Percentiles rank a stretch among this genome's conserved stretches.
These are phyloP conservation scores for Casuarina glauca DNA, from an alignment of 306 rosid genomes.

Conservation along the genomic window DNA sequence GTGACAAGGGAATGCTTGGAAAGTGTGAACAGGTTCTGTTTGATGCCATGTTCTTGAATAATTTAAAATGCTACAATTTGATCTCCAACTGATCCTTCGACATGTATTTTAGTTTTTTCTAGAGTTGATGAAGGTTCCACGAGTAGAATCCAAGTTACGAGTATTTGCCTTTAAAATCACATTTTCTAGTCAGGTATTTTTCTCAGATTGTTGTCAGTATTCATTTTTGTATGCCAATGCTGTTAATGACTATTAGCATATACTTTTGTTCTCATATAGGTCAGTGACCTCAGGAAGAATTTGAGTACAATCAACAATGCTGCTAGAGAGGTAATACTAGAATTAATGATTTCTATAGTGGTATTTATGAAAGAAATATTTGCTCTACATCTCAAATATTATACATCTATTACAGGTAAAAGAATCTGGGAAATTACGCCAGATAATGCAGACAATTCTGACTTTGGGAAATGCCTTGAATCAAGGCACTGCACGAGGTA, in stretches of 20 bases:
- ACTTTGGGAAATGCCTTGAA: constrained; percentile 94
- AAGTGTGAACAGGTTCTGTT: constrained; percentile 93
- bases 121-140: constrained; percentile 98
- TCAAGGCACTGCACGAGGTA: constrained; percentile 98
- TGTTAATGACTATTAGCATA: constrained; percentile 22
- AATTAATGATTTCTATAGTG: constrained; percentile 26
- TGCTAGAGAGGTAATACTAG: constrained; percentile 70
- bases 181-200: constrained; percentile 78
- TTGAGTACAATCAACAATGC: constrained; percentile 81
- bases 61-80: constrained; percentile 14
- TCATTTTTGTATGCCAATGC: constrained; percentile 25
- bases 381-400: constrained; percentile 22
- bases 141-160: constrained; percentile 89
- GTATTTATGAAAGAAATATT: constrained; percentile 17
- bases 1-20: constrained; percentile 88
- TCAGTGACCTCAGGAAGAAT: constrained; percentile 67
- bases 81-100: constrained; percentile 28
- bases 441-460: constrained; percentile 97
- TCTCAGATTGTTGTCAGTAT: constrained; percentile 13
- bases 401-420: constrained; percentile 65
- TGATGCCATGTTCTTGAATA: constrained; percentile 21
- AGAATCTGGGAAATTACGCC: constrained; percentile 88
- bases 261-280: constrained; percentile 50
- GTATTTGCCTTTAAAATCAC: constrained; percentile 94
- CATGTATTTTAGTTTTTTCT: constrained; percentile 66